Evolutionary conservation across 805 yeast genomes (phyloP).

Genomic region (Wickerhamomyces silvicola): DNA sequence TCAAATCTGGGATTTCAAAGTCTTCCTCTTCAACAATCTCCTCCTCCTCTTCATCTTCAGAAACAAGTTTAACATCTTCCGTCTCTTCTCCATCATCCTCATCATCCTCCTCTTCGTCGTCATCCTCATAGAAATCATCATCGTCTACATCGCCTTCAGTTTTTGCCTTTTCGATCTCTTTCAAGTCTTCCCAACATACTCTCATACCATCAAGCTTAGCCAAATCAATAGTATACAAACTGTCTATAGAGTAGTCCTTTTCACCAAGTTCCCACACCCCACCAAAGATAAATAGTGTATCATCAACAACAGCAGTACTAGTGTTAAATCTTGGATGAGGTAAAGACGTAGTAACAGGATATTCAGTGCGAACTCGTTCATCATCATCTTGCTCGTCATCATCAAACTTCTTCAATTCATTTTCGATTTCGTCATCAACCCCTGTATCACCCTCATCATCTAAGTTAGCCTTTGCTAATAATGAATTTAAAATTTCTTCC

Average conservation of each 20-base stretch:
- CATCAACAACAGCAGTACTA: conserved; percentile 78
- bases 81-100: conserved; percentile 49
- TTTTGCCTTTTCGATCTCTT: conserved; percentile 43
- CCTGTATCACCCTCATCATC: conserved; percentile 36
- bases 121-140: conserved; percentile 57
- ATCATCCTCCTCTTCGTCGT: conserved; percentile 65
- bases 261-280: conserved; percentile 91
- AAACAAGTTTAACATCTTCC: conserved; percentile 32
- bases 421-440: conserved; percentile 39
- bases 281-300: conserved; percentile 75
- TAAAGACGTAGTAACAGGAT: conserved; percentile 47
- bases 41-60: conserved; percentile 48
- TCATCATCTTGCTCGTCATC: conserved; percentile 15
- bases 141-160: conserved; percentile 50
- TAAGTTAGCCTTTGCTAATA: conserved; percentile 67
- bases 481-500: conserved; percentile 71
- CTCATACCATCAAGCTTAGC: conserved; percentile 83
- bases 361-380: conserved; percentile 7
- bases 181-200: conserved; percentile 83
- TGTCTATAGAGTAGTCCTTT: conserved; percentile 75
- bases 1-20: conserved; percentile 76
- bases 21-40: conserved; percentile 56
- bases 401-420: conserved; percentile 41
- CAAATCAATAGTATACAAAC: conserved; percentile 79
- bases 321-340: conserved; percentile 93